Evolutionary conservation across 1,284 basidiomycete genomes (phyloP).

Genomic region (Ceratobasidium sp.): DNA sequence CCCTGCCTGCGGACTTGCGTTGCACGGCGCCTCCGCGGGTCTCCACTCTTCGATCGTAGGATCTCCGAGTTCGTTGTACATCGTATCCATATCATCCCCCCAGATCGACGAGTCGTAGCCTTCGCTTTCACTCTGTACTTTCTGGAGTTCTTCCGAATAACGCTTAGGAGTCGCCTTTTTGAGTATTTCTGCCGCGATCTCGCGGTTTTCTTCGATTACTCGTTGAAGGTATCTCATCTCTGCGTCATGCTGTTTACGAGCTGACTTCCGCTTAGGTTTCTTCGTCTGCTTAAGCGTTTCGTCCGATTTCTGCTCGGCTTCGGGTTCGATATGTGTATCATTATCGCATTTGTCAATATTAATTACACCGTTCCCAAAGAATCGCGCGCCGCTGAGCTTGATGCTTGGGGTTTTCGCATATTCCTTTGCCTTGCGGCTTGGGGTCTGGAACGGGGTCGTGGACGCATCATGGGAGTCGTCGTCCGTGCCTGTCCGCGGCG

Average conservation of each 20-base stretch:
- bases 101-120: background rate
- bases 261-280: background rate
- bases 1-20: background rate
- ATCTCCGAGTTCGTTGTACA: no score
- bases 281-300: background rate
- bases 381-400: background rate
- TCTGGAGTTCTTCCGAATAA: background rate
- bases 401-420: background rate
- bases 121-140: no score
- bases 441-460: background rate
- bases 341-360: no score
- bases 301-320: conserved; percentile 5
- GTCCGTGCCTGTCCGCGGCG: no score
- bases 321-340: background rate
- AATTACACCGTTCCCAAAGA: no score
- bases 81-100: background rate
- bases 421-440: background rate
- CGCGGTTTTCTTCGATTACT: no score
- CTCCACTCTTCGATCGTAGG: background rate
- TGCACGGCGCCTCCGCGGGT: no score
- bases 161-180: background rate
- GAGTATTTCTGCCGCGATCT: background rate
- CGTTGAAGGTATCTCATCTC: background rate
- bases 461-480: no score
- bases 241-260: background rate